These are phyloP conservation scores for Bathelium albidoporum DNA, from an alignment of 495 filamentous ascomycete genomes.

Conservation along the genomic window DNA sequence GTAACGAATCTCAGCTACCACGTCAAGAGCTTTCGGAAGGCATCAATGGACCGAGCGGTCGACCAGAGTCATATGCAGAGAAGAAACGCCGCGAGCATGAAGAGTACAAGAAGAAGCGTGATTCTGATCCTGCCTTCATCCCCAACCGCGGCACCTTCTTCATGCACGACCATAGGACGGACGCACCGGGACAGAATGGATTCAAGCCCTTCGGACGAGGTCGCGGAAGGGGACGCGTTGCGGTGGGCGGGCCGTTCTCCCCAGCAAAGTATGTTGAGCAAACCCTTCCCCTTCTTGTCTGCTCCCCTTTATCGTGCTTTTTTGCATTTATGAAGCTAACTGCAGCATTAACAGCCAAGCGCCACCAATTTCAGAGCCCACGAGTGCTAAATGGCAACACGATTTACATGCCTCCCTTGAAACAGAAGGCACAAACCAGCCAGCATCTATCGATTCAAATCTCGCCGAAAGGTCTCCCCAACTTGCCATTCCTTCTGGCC, in stretches of 20 bases:
- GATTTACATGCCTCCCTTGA: conserved; percentile 76
- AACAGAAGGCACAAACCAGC: background rate
- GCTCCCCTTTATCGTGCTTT: conserved; percentile 22
- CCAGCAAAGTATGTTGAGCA: conserved; percentile 45
- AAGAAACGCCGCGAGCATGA: conserved; percentile 76
- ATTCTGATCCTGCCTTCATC: conserved; percentile 86
- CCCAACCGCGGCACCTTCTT: conserved; percentile 94
- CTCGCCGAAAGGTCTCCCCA: background rate
- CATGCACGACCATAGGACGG: conserved; percentile 84
- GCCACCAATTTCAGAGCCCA: conserved; percentile 42
- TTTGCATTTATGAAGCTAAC: background rate
- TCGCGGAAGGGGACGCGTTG: conserved; percentile 44
- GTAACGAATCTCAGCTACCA: conserved; percentile 4
- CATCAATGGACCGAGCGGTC: conserved; percentile 8
- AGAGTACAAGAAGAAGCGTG: conserved; percentile 75
- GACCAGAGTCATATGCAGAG: conserved; percentile 47
- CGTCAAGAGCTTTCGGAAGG: background rate
- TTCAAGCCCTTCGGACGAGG: conserved; percentile 60
- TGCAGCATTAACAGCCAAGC: conserved; percentile 23
- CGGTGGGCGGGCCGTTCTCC: conserved; percentile 42
- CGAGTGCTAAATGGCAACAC: conserved; percentile 76
- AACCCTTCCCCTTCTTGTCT: conserved; percentile 1
- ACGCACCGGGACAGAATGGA: conserved; percentile 62
- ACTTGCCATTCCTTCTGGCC: background rate
- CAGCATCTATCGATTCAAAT: background rate